Evolutionary conservation across 306 rosid species (phyloP), one percentile per base, ranked within the genome.

Genomic region (Cucumis sativus): DNA sequence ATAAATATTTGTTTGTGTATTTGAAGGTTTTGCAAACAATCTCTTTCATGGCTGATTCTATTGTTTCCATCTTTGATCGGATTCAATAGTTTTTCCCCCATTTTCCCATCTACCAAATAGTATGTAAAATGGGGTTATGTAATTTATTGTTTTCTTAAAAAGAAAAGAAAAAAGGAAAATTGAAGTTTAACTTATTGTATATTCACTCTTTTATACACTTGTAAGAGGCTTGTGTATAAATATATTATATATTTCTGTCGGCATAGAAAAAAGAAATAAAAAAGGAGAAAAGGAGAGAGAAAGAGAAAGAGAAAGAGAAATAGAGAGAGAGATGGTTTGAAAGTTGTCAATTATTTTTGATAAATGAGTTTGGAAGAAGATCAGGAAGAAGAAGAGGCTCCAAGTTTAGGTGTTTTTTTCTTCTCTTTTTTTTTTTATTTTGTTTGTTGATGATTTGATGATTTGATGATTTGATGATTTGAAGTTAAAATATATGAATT

Each of bases 81-180:
- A 59, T 60, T 30, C 43, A 30, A 12, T 62, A 47, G 52, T 62
- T 69, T 70, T 51, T 43, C 8, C 15, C 37, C 9, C 13, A 8
- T 70, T 70, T 45, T 70, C 75, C 39, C 75, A 70, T 47, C 39
- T 15, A 23, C 76, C 76, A 71, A 71, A 71, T 43, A 49, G 60
- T 71, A 0, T 28, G 18, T 69, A 71, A 71, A 28, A 7, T 23
- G 30, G 54, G 30, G 52, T 17, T 18, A 39, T 21, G 11, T 21
- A 10, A 14, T 30, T 14, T 33, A 33, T 33, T 33, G 37, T 14
- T 14, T 14, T n/a, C 0, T 9, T 2, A 14, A 51, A 13, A 13
- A 15, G 0, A 33, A 33, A 33, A 33, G 4, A 3, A 33, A 33
- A 4, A 33, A 33, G 5, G 37, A 33, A 33, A 51, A 14, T 15